Evolutionary conservation across 441 rosid species (phyloP).

Genomic region (Erysimum pusillum): DNA sequence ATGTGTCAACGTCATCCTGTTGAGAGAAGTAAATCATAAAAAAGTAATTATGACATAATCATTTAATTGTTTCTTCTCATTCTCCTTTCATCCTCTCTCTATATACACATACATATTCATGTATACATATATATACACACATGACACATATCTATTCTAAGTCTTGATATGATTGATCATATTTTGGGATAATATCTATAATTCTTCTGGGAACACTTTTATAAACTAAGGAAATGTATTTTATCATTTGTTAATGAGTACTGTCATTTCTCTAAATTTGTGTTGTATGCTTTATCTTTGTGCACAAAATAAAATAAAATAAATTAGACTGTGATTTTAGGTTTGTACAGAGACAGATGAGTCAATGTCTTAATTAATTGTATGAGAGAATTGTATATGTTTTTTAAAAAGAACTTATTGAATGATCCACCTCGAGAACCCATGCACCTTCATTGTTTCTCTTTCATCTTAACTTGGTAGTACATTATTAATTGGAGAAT

Average conservation of each 20-base stretch:
- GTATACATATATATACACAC: too few relatives aligned
- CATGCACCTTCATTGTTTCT: conserved; percentile 41
- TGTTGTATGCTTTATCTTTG: conserved; percentile 1
- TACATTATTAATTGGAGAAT: conserved; percentile 15
- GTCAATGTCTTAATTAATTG: conserved; percentile 40
- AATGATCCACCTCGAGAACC: conserved; percentile 46
- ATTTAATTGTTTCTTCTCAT: conserved; percentile 48
- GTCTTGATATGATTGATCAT: conserved; percentile 44
- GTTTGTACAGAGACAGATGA: conserved; percentile 32
- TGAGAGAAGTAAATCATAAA: conserved; percentile 45
- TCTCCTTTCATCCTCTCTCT: conserved; percentile 46
- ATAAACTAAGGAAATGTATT: background rate
- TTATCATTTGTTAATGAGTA: conserved; percentile 20
- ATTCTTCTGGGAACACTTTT: background rate
- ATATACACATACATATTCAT: conserved; percentile 27
- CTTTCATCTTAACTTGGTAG: conserved; percentile 14
- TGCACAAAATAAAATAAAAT: background rate
- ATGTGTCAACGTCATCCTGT: conserved; percentile 52
- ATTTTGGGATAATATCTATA: conserved; percentile 22
- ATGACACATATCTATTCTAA: conserved; percentile 42
- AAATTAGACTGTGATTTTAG: conserved; percentile 13
- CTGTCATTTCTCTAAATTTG: background rate
- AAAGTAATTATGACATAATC: conserved; percentile 69
- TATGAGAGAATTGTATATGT: background rate
- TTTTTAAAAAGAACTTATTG: background rate